Evolutionary conservation across 1,139 yeast species (phyloP), one percentile per base, ranked within the genome.

Genomic region (Kurtzmaniella natalensis): DNA sequence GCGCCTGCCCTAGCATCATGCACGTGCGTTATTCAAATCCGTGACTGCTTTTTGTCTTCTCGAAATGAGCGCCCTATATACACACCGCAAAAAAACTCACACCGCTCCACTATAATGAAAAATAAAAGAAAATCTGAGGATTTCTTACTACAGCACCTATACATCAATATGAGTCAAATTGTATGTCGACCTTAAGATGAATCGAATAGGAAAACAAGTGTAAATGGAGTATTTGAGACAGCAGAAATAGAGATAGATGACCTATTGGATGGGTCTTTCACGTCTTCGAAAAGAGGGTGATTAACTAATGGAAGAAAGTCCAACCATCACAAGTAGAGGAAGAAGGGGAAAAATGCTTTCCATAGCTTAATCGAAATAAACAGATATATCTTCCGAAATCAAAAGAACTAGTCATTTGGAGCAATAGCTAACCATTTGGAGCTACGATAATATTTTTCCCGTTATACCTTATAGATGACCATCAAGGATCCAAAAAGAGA

Each of bases 151-250:
- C 36, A 35, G 38, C 38, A 35, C 38, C 32, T 35, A 32, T 28
- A 35, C 38, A 35, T 18, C 32, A 44, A 46, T 40, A 48, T 48
- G 53, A 48, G 53, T 48, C 50, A 46, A 41, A 38, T 41, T 40
- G 53, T 48, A 48, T 48, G 53, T 48, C 37, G 32, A 16, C 27
- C 10, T 17, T 11, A 16, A 23, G 14, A 9, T n/a, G n/a, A n/a
- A n/a, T n/a, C n/a, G n/a, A n/a, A n/a, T n/a, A 17, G 13, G 20
- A 15, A 22, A 14, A 14, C 16, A 28, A 21, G 13, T n/a, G 22
- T 7, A 37, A 19, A 19, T 29, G 22, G 17, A n/a, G 20, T 18
- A 20, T 15, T 11, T 23, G 16, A 23, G 23, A 13, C 33, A 20
- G 14, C 10, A 19, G 21, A 9, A 19, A 19, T 19, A 19, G 9